Evolutionary conservation across 768 basidiomycete species (phyloP), one percentile per base, ranked within the genome.

Genomic region (Rhizopogon vinicolor): DNA sequence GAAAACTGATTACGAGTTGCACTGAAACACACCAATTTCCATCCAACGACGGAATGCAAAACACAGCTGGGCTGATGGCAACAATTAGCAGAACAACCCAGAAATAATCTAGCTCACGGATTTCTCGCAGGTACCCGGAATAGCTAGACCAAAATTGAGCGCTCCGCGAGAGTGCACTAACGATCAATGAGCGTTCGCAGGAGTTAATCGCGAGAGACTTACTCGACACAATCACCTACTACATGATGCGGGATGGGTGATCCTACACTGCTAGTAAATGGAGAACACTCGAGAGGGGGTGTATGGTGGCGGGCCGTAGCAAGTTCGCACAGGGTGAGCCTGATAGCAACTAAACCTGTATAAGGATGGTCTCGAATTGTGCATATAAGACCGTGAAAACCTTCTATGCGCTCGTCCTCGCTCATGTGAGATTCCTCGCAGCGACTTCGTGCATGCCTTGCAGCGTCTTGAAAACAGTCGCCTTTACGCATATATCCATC

Each of bases 131-230:
- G 69, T 91, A 90, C 0, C 89, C 89, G 2, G 89, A 91, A 68
- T 90, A 91, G 54, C 87, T 89, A 3, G 89, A 89, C 89, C 89
- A 91, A 62, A 85, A 86, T 62, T 91, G 89, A 7, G 89, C 82
- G 64, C 89, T 91, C 48, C 88, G 75, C 14, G 88, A 83, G 9
- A 91, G 69, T 12, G 89, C 86, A 53, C 89, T 91, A 60, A 9
- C 18, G 13, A 46, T 46, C 10, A 1, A 52, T 59, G 51, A 60
- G 55, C 8, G 7, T 25, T 35, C 35, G 16, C 28, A 29, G 43
- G 54, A 37, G 44, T 49, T 44, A 54, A 40, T 3, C 37, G 46
- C 29, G 52, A 45, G 40, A 8, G 29, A 29, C 75, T 46, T 61
- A 84, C 82, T 79, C 79, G 10, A 84, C 83, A 54, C 82, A 85